A percentile compares a stretch with the other conserved stretches of the same genome.
Conservation (phyloP, 1,284 basidiomycete genomes). For the Tetrapyrgos nigripes region DNA sequence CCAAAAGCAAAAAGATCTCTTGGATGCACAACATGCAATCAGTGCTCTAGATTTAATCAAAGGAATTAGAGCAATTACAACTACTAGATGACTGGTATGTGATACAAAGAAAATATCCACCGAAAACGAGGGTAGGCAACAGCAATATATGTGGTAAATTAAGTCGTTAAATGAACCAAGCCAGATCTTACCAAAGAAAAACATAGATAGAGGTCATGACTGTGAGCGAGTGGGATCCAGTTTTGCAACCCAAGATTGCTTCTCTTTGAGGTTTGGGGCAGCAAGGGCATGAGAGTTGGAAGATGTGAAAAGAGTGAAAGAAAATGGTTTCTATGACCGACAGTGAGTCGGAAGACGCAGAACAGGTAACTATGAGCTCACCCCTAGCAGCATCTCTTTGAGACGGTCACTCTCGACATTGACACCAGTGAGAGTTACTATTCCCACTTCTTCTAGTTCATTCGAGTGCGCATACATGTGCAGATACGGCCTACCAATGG, state of each 20-base stretch:
- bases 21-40: background rate
- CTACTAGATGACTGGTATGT: background rate
- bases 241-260: slow-evolving; percentile 83
- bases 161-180: slow-evolving; percentile 9
- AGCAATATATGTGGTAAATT: slow-evolving; percentile 18
- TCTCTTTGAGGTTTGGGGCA: slow-evolving; percentile 80
- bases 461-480: slow-evolving; percentile 84
- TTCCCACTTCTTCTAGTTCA: slow-evolving; percentile 83
- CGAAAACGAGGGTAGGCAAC: background rate
- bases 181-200: slow-evolving; percentile 26
- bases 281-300: slow-evolving; percentile 91
- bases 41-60: background rate
- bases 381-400: slow-evolving; percentile 86
- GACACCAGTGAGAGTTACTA: slow-evolving; percentile 86
- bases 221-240: slow-evolving; percentile 77
- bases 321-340: slow-evolving; percentile 71
- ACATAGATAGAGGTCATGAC: slow-evolving; percentile 38
- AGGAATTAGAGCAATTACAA: background rate
- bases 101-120: slow-evolving; percentile 5
- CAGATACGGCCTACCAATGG: slow-evolving; percentile 77
- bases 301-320: slow-evolving; percentile 88
- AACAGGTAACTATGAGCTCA: slow-evolving; percentile 47
- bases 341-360: slow-evolving; percentile 5
- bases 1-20: too few relatives aligned
- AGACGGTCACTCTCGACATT: slow-evolving; percentile 88